Evolutionary conservation across 2,329 filamentous ascomycete species (phyloP).

Genomic region (Cladosporium sp.): DNA sequence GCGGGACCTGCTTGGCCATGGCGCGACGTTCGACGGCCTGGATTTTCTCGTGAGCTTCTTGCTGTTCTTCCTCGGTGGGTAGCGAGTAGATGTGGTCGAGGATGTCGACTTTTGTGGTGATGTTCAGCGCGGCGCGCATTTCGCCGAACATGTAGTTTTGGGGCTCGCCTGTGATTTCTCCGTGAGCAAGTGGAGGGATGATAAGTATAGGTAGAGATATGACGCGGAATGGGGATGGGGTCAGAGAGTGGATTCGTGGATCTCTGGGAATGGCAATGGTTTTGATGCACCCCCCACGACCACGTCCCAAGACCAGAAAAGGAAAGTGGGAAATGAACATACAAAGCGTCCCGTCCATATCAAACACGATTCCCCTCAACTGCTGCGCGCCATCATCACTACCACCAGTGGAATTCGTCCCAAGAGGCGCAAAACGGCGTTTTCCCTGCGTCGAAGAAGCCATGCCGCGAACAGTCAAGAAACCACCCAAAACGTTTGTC

Average conservation of each 20-base stretch:
- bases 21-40: constrained; percentile 73
- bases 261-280: too few relatives aligned
- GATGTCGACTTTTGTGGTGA: constrained; percentile 70
- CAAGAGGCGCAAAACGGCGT: too few relatives aligned
- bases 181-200: neutral
- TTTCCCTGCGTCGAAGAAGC: too few relatives aligned
- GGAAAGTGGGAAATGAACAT: constrained; percentile 36
- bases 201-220: neutral
- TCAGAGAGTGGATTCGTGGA: too few relatives aligned
- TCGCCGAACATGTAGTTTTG: constrained; percentile 94
- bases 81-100: constrained; percentile 80
- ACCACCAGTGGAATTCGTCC: too few relatives aligned
- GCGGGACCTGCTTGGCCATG: constrained; percentile 74
- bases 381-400: constrained; percentile 30
- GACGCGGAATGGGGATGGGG: neutral
- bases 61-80: constrained; percentile 54
- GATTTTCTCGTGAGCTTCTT: constrained; percentile 65
- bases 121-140: constrained; percentile 73
- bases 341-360: constrained; percentile 95
- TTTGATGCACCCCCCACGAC: too few relatives aligned
- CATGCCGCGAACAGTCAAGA: too few relatives aligned
- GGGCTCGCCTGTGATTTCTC: constrained; percentile 65
- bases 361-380: constrained; percentile 67
- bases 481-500: too few relatives aligned
- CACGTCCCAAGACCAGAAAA: neutral